Base-by-base conservation (phyloP, 2,329 filamentous ascomycete genomes). In the Basipetospora chlamydospora region DNA sequence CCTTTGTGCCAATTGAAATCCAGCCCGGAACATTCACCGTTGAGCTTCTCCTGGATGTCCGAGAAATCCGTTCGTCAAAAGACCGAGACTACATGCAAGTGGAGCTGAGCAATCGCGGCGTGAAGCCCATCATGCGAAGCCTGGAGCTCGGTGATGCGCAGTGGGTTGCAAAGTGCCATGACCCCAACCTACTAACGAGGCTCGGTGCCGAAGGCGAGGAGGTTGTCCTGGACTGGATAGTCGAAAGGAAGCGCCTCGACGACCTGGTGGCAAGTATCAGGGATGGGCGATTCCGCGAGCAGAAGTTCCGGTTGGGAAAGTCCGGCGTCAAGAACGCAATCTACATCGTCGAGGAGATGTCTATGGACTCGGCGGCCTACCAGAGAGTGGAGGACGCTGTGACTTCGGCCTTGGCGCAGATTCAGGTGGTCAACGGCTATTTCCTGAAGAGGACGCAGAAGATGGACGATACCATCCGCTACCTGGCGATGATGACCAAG, bases 241-340 rank as follows among this genome's bases (percentile, higher is more conserved):
- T 86, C 2, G 83, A 90, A 56, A 69, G 83, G 42, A 90, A 90
- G 51, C 67, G 83, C 7, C 66, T 87, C 0, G 82, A 88, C 49
- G 83, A 90, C 51, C 59, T 90, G 32, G 67, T 88, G n/a, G 62
- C 68, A 35, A 86, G 80, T 42, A 84, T 90, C 57, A 85, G 81
- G 53, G 83, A 88, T 43, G 80, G 81, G 1, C 74, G 83, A 3
- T 88, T 86, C 46, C 78, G 80, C 45, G 83, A 90, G 52, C 83
- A 90, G 51, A 88, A 90, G 51, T 88, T 86, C 50, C 77, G 83
- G 1, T 64, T 88, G 9, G 69, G 70, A 38, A 73, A 73, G 35
- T 82, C 74, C 0, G 82, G 82, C 0, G 64, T 84, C n/a, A 73
- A 71, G 40, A 80, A 86, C 46, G 77, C 87, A 11, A 67, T 84